Evolutionary conservation across 2,329 filamentous ascomycete genomes (phyloP), one percentile per base, ranked within the genome.

Genomic region (Aaosphaeria arxii): DNA sequence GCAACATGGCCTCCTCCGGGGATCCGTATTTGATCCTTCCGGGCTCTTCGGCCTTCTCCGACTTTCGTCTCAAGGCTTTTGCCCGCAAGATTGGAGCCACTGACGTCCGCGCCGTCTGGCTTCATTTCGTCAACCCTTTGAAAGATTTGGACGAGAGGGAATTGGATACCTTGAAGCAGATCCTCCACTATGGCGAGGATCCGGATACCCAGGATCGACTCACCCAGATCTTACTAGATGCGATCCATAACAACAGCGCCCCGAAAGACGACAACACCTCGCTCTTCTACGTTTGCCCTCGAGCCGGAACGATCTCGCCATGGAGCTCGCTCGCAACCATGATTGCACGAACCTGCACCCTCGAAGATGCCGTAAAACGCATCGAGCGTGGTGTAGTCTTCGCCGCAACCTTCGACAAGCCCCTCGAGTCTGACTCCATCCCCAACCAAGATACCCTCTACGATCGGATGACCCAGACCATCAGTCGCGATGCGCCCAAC

Each of bases 271-370:
- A 77, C 45, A 70, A 77, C 49, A 75, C 77, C 40, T 72, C 79
- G 43, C 76, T 85, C 53, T 81, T 88, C 67, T 89, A 91, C 66
- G 80, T 96, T 49, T 84, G 82, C 42, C 92, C 92, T 17, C 83
- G 92, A 57, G 88, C 88, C 13, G 84, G 84, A 61, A 91, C 84
- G 2, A 85, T 95, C 58, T 96, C 91, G 38, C 94, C 94, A 67
- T 99, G 94, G 94, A 96, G 91, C 73, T 96, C 91, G 48, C 91
- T 96, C 71, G 92, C 91, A 30, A 96, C 92, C 42, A 92, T 85
- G 67, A 96, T 97, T 69, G 88, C 92, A 46, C 85, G 94, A 57
- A 92, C 96, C 31, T 97, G 92, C 67, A 91, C 89, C 29, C 77
- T 97, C 50, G 83, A 85, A 58, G 75, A 80, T 39, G 80, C 87